Evolutionary conservation across 1,139 yeast genomes (phyloP), one percentile per base, ranked within the genome.

Genomic region (Geotrichum aggregatum): DNA sequence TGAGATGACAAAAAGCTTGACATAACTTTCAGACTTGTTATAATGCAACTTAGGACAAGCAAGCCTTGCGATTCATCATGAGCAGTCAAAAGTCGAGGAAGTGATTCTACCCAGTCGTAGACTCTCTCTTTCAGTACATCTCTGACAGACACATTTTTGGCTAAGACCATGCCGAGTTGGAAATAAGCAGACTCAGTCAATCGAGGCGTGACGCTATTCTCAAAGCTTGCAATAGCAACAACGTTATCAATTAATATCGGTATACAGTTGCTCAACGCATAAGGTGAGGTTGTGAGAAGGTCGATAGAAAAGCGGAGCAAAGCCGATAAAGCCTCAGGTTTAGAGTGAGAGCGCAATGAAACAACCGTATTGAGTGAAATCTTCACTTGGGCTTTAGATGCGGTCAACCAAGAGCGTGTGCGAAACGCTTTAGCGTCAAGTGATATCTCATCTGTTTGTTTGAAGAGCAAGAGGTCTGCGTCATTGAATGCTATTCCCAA

Each of bases 381-480:
- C 66, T 61, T 77, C 22, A 86, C 72, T 61, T 87, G 92, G 31
- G 72, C 70, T 1, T 84, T 72, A 0, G 91, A 83, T 0, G 83
- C 87, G 18, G 64, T 70, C 19, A 84, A 66, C 95, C 95, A 87
- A 8, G 78, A 64, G 11, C 70, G 68, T 1, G 80, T 75, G 58
- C 89, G 71, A 56, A 60, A 46, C 31, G 40, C 46, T 18, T 38
- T 44, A 4, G 33, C 35, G 10, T 47, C 41, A 2, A 44, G 40
- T 34, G 44, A 41, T 8, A 36, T 36, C 5, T 26, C 35, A 11
- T 44, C 30, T 11, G 47, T 49, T 16, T 41, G 41, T 1, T 24
- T 36, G n/a, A 14, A 44, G 11, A 46, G 28, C 8, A 22, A 44
- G 6, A 77, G 60, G 13, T 71, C 73, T 2, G 60, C 54, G 59